phyloP scores from a whole-genome alignment of 1,284 basidiomycete species.

The Ustilago shanxiensis region DNA sequence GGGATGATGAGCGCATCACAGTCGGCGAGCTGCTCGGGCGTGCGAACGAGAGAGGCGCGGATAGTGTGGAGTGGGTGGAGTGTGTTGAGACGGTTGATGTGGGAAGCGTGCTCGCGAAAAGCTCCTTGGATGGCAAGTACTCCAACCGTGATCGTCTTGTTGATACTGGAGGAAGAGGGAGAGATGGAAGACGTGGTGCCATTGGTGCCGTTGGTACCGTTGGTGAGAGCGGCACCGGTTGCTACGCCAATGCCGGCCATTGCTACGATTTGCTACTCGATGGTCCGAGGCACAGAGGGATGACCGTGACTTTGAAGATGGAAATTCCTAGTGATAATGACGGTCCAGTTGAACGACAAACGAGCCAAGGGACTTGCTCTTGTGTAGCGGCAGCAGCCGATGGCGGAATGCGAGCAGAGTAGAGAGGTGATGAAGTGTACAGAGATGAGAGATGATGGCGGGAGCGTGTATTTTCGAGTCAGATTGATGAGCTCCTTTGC shows the following conservation, averaged over 20 bases:
- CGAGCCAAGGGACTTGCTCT: too few relatives aligned
- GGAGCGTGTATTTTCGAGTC: background rate
- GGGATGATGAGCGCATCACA: slow-evolving; percentile 93
- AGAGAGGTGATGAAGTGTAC: too few relatives aligned
- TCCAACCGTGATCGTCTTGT: slow-evolving; percentile 60
- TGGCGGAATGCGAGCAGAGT: background rate
- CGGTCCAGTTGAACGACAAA: too few relatives aligned
- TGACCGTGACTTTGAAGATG: too few relatives aligned
- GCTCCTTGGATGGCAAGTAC: slow-evolving; percentile 88
- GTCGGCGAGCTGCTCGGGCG: slow-evolving; percentile 78
- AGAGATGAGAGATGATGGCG: background rate
- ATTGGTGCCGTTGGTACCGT: slow-evolving; percentile 6
- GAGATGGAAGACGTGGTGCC: background rate
- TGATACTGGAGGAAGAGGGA: slow-evolving; percentile 2
- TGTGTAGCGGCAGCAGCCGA: background rate
- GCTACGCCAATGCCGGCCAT: slow-evolving; percentile 46
- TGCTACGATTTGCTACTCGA: background rate
- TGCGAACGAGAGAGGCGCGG: slow-evolving; percentile 78
- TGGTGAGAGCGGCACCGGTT: slow-evolving; percentile 36
- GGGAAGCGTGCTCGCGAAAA: slow-evolving; percentile 86
- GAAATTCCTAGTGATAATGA: too few relatives aligned
- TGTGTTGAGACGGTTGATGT: slow-evolving; percentile 74
- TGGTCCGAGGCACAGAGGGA: background rate
- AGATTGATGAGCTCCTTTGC: background rate
- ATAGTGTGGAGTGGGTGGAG: slow-evolving; percentile 35